These are phyloP conservation scores for Urostyla sp. DNA, from an alignment of 73 alveolate species.

Conservation along the genomic window DNA sequence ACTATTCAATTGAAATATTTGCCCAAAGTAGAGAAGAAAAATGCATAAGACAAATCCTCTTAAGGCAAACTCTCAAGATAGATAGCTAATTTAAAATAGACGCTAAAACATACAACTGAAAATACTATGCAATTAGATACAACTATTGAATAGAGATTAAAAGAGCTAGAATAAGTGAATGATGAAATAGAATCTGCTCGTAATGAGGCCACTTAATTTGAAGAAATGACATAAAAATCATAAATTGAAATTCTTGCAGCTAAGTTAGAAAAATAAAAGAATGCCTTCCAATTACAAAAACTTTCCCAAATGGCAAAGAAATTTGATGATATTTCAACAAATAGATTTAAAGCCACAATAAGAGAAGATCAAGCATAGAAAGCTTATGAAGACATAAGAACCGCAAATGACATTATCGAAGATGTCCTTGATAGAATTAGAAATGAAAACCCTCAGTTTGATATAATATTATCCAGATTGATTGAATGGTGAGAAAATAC, in stretches of 20 bases:
- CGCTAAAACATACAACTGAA: slow-evolving; percentile 85
- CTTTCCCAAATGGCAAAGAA: slow-evolving; percentile 54
- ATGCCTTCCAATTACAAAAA: slow-evolving; percentile 51
- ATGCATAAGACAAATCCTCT: slow-evolving; percentile 70
- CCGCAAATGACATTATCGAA: slow-evolving; percentile 48
- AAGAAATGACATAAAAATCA: slow-evolving; percentile 56
- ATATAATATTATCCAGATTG: slow-evolving; percentile 51
- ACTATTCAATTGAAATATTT: slow-evolving; percentile 94
- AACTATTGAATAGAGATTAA: slow-evolving; percentile 72
- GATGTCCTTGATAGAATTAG: slow-evolving; percentile 66
- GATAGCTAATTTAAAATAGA: slow-evolving; percentile 79
- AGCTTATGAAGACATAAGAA: slow-evolving; percentile 58
- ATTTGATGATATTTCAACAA: slow-evolving; percentile 57
- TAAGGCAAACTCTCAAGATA: slow-evolving; percentile 78
- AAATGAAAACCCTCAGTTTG: slow-evolving; percentile 74
- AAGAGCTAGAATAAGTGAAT: slow-evolving; percentile 64
- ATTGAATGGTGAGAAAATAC: slow-evolving; percentile 41
- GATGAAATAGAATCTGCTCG: slow-evolving; percentile 72
- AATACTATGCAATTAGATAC: slow-evolving; percentile 81
- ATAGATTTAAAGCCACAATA: slow-evolving; percentile 61
- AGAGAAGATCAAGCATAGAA: slow-evolving; percentile 57
- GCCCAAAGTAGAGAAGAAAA: slow-evolving; percentile 84
- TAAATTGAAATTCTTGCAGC: slow-evolving; percentile 61
- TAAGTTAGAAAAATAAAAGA: slow-evolving; percentile 62
- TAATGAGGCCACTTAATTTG: slow-evolving; percentile 33